These are phyloP conservation scores for Microcyclosporella mali DNA, from an alignment of 2,329 filamentous ascomycete genomes.

Conservation along the genomic window DNA sequence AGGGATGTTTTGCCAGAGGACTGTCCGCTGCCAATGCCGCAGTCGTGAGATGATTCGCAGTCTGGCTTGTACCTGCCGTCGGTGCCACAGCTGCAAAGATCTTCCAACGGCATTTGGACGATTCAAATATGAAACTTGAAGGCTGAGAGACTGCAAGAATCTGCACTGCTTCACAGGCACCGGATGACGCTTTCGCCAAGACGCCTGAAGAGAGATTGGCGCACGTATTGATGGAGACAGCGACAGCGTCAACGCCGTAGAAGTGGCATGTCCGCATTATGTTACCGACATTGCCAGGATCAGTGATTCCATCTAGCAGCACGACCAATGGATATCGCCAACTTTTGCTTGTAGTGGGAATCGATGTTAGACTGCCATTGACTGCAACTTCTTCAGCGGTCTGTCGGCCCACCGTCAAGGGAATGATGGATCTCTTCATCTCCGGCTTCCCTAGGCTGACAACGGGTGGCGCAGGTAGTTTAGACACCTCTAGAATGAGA, in stretches of 20 bases:
- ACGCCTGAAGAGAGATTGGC: slow-evolving; percentile 70
- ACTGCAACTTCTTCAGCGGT: slow-evolving; percentile 61
- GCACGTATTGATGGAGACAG: slow-evolving; percentile 64
- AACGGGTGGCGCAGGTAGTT: slow-evolving; percentile 56
- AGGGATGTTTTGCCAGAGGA: slow-evolving; percentile 48
- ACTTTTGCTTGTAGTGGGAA: slow-evolving; percentile 40
- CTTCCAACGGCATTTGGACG: slow-evolving; percentile 68
- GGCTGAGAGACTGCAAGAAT: slow-evolving; percentile 66
- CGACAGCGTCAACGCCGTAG: slow-evolving; percentile 79
- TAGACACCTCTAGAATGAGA: slow-evolving; percentile 78
- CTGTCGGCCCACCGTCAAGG: slow-evolving; percentile 58
- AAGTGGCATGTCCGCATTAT: slow-evolving; percentile 86
- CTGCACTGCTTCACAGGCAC: slow-evolving; percentile 73
- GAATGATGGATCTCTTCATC: slow-evolving; percentile 44
- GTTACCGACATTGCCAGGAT: slow-evolving; percentile 84
- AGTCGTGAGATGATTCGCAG: slow-evolving; percentile 11
- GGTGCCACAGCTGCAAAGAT: slow-evolving; percentile 67
- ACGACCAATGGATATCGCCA: slow-evolving; percentile 64
- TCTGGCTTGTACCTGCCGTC: slow-evolving; percentile 7
- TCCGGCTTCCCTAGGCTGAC: slow-evolving; percentile 30
- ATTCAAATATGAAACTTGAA: slow-evolving; percentile 62
- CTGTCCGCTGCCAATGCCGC: slow-evolving; percentile 14
- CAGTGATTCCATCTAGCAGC: slow-evolving; percentile 64
- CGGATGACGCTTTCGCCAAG: slow-evolving; percentile 80
- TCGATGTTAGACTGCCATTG: slow-evolving; percentile 58